Evolutionary conservation across 2,329 filamentous ascomycete species (phyloP).

Genomic region (Botrytis porri): DNA sequence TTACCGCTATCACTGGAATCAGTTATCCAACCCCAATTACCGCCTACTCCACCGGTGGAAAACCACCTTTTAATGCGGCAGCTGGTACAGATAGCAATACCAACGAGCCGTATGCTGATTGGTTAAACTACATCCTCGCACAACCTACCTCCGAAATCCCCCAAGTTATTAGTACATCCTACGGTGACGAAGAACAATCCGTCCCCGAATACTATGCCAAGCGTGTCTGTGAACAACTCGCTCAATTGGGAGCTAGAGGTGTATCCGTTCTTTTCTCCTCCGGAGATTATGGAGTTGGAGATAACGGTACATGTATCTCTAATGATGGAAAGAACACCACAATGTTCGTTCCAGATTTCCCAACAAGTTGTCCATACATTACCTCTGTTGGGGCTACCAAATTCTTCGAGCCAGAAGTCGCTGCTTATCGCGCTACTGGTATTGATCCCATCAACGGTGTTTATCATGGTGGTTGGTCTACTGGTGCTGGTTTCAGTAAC

Average conservation of each 20-base stretch:
- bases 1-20: slow-evolving; percentile 53
- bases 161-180: slow-evolving; percentile 56
- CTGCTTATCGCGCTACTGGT: slow-evolving; percentile 35
- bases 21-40: slow-evolving; percentile 52
- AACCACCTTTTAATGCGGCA: slow-evolving; percentile 51
- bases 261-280: slow-evolving; percentile 51
- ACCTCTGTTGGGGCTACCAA: slow-evolving; percentile 30
- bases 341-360: slow-evolving; percentile 54
- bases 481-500: slow-evolving; percentile 52
- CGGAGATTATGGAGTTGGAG: slow-evolving; percentile 51
- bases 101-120: slow-evolving; percentile 56
- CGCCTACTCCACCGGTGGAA: slow-evolving; percentile 54
- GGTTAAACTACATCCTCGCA: slow-evolving; percentile 50
- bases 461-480: slow-evolving; percentile 38
- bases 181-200: slow-evolving; percentile 57
- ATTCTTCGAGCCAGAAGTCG: slow-evolving; percentile 27
- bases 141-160: slow-evolving; percentile 45
- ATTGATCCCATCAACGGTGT: slow-evolving; percentile 39
- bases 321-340: slow-evolving; percentile 56
- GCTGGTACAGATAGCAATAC: slow-evolving; percentile 36
- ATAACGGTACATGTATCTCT: slow-evolving; percentile 43
- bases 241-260: slow-evolving; percentile 53
- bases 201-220: slow-evolving; percentile 52
- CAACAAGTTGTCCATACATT: slow-evolving; percentile 43
- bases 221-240: slow-evolving; percentile 53